Percentiles rank a stretch among this genome's conserved stretches.
Evolutionary conservation across 805 yeast species (phyloP).

Genomic region (Pichia exigua): DNA sequence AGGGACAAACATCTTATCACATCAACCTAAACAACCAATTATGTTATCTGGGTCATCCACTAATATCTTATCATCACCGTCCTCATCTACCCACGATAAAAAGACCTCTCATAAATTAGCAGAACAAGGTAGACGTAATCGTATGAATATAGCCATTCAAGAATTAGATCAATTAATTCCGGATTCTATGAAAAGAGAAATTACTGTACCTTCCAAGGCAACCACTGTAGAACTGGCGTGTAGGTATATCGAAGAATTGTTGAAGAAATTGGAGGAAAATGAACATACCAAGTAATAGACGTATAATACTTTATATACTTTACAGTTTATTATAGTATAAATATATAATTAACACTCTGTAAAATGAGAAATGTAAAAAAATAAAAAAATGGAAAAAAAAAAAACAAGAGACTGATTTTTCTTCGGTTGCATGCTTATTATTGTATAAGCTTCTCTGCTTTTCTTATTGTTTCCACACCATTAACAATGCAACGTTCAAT

Average conservation of each 20-base stretch:
- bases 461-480: not conserved
- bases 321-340: too few relatives aligned
- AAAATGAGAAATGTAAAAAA: too few relatives aligned
- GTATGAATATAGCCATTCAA: conserved; percentile 81
- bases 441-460: not conserved
- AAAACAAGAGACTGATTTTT: too few relatives aligned
- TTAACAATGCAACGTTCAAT: not conserved
- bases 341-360: too few relatives aligned
- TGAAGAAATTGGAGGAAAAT: conserved; percentile 30
- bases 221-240: conserved; percentile 91
- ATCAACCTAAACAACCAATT: not conserved
- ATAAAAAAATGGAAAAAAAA: too few relatives aligned
- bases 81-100: conserved; percentile 30
- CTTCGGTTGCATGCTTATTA: too few relatives aligned
- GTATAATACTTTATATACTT: too few relatives aligned
- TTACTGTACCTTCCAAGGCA: conserved; percentile 79
- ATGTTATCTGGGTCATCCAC: not conserved
- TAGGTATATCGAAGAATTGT: conserved; percentile 48
- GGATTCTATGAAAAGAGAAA: conserved; percentile 43
- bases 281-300: conserved; percentile 1
- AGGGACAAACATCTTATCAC: conserved; percentile 9
- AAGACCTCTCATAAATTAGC: conserved; percentile 82
- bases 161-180: conserved; percentile 69
- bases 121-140: conserved; percentile 90
- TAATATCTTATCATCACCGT: not conserved